Conservation (phyloP, 2,329 filamentous ascomycete genomes). For the Colletotrichum caudatum region DNA sequence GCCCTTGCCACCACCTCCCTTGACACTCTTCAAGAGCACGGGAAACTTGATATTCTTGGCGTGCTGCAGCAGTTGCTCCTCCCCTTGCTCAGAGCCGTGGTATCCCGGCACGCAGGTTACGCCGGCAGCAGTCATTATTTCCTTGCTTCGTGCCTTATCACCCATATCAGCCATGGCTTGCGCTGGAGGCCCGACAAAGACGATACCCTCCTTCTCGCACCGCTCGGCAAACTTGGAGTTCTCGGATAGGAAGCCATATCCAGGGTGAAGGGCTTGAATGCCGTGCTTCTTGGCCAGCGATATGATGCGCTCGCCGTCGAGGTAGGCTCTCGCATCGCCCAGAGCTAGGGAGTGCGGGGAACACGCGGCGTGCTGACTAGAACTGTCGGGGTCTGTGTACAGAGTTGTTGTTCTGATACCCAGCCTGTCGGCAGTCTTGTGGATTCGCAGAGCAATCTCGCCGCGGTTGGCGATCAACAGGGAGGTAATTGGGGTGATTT, state of each 20-base stretch:
- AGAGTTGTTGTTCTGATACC: conserved; percentile 94
- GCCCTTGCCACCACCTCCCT: conserved; percentile 86
- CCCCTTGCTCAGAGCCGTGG: conserved; percentile 86
- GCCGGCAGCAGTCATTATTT: conserved; percentile 95
- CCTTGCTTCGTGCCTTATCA: conserved; percentile 91
- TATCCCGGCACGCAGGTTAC: conserved; percentile 98
- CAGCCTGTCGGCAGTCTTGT: conserved; percentile 86
- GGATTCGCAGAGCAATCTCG: conserved; percentile 95
- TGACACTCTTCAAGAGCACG: conserved; percentile 83
- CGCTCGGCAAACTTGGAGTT: conserved; percentile 90
- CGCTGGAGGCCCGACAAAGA: conserved; percentile 93
- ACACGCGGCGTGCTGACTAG: conserved; percentile 87
- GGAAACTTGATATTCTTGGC: conserved; percentile 78
- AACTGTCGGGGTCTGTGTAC: conserved; percentile 92
- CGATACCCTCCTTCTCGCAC: conserved; percentile 89
- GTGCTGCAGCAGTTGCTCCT: conserved; percentile 70
- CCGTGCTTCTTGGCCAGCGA: conserved; percentile 85
- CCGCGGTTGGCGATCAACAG: conserved; percentile 97
- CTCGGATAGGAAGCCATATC: conserved; percentile 96
- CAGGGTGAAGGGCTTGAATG: conserved; percentile 93
- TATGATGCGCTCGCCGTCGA: conserved; percentile 94
- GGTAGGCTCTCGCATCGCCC: conserved; percentile 85
- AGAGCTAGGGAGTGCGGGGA: conserved; percentile 88
- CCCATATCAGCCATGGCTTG: conserved; percentile 90
- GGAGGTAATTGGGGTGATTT: conserved; percentile 72